Base-by-base conservation (phyloP, 345 rosid genomes). In the Pugionium dolabratum region DNA sequence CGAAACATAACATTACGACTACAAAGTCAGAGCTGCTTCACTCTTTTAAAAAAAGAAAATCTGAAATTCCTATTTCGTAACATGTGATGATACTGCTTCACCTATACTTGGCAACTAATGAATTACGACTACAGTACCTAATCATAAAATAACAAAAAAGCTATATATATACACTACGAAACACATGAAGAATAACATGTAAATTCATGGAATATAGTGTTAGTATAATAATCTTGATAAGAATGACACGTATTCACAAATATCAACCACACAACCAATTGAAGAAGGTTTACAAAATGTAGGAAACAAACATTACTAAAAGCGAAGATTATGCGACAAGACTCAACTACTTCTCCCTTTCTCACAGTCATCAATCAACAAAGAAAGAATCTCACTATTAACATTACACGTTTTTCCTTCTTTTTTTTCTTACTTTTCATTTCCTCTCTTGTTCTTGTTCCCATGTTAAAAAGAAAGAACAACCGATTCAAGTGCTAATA, bases 331-430 rank as follows among this genome's bases (percentile, higher is more conserved):
- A 59, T 54, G 72, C 63, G 72, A 73, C 63, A 66, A 66, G 77
- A 73, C 77, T 34, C 77, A 73, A 73, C 77, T 53, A 66, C 77
- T 60, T 59, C 70, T 18, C 54, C 62, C 72, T 59, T 50, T 43
- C 45, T 64, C 66, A 29, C 54, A 33, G 36, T 59, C 77, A 51
- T 50, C 56, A 59, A 73, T 59, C 77, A 73, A 66, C 63, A 60
- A 2, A 59, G 72, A 66, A 73, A 18, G 18, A 18, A 18, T 72
- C 76, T 72, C 44, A 59, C 72, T 50, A 56, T 58, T 66, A 64
- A 11, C 33, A 42, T 64, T 57, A 64, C 60, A 64, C 66, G 66
- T 57, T 57, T 32, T 64, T 45, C 35, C 51, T 33, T 33, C 54
- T 37, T 56, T 43, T 46, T 71, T 42, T 42, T 49, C 35, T 70